phyloP scores from a whole-genome alignment of 2,329 filamentous ascomycete genomes.

The Aulographum hederae region DNA sequence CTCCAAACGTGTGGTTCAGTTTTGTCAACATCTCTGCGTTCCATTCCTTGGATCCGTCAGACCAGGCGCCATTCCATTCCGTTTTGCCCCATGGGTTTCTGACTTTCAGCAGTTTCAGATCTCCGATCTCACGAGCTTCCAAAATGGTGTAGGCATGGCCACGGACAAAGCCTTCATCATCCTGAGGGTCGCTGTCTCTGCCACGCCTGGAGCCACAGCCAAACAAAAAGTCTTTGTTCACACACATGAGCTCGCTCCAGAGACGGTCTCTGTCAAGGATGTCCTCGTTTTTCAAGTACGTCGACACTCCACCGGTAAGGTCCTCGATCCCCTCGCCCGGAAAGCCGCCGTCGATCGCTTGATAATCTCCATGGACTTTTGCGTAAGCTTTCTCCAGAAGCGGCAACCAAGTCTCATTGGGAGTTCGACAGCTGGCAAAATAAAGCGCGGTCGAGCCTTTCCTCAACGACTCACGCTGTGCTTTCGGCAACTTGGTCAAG shows the following conservation, averaged over 20 bases:
- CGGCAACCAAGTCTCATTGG: slow-evolving; percentile 69
- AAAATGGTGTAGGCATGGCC: slow-evolving; percentile 38
- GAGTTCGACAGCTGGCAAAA: slow-evolving; percentile 55
- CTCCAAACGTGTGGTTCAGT: slow-evolving; percentile 53
- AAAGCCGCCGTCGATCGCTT: slow-evolving; percentile 54
- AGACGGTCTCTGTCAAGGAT: slow-evolving; percentile 63
- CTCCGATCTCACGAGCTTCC: slow-evolving; percentile 37
- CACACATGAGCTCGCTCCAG: slow-evolving; percentile 62
- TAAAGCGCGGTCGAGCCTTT: slow-evolving; percentile 60
- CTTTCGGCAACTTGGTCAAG: slow-evolving; percentile 13
- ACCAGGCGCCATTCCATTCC: slow-evolving; percentile 69
- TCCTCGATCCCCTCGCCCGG: slow-evolving; percentile 41
- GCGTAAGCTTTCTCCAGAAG: slow-evolving; percentile 69
- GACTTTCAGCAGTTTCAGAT: slow-evolving; percentile 37
- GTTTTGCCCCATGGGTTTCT: slow-evolving; percentile 57
- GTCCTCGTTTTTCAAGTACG: slow-evolving; percentile 46
- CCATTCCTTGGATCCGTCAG: slow-evolving; percentile 70
- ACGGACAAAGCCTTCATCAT: slow-evolving; percentile 23
- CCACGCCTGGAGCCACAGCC: slow-evolving; percentile 37
- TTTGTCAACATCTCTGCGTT: slow-evolving; percentile 59
- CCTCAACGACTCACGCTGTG: slow-evolving; percentile 51
- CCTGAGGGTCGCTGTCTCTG: slow-evolving; percentile 28
- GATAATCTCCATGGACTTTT: slow-evolving; percentile 68
- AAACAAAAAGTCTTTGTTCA: slow-evolving; percentile 64
- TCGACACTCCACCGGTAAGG: slow-evolving; percentile 49